These are phyloP conservation scores for Acanthamoeba triangularis DNA, from an alignment of 208 protist genomes.

Conservation along the genomic window DNA sequence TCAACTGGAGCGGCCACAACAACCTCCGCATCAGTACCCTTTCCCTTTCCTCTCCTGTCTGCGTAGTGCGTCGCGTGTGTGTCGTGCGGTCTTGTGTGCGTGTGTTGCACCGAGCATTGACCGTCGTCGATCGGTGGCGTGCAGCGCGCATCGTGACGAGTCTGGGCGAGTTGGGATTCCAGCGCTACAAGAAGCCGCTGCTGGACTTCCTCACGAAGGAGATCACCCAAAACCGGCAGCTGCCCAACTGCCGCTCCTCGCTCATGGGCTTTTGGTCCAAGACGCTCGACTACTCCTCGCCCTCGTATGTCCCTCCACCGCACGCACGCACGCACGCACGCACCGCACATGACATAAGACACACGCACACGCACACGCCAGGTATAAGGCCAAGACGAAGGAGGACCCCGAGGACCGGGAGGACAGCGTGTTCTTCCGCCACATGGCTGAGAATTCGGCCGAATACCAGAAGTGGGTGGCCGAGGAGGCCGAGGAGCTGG, in stretches of 20 bases:
- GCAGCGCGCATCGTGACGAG: constrained; percentile 76
- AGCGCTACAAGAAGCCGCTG: constrained; percentile 75
- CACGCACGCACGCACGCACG: neutral
- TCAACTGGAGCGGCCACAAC: constrained; percentile 76
- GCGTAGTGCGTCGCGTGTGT: neutral
- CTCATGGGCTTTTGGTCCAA: constrained; percentile 55
- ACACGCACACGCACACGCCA: neutral
- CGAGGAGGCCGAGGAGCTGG: constrained; percentile 30
- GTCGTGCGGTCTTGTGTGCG: neutral
- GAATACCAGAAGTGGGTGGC: constrained; percentile 64
- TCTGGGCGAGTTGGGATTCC: constrained; percentile 77
- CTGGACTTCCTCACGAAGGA: constrained; percentile 69
- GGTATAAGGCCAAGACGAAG: constrained; percentile 43
- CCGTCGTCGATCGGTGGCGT: neutral
- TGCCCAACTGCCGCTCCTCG: constrained; percentile 58
- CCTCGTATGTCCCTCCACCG: neutral
- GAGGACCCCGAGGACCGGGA: constrained; percentile 70
- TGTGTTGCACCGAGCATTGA: too few relatives aligned
- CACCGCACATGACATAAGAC: too few relatives aligned
- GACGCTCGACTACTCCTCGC: constrained; percentile 41
- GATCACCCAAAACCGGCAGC: constrained; percentile 29
- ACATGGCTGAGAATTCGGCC: constrained; percentile 52
- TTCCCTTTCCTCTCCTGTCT: neutral
- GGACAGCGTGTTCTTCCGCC: constrained; percentile 72
- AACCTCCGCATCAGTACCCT: constrained; percentile 64